phyloP scores from a whole-genome alignment of 768 basidiomycete species.

The Thelephora aurantiotincta region DNA sequence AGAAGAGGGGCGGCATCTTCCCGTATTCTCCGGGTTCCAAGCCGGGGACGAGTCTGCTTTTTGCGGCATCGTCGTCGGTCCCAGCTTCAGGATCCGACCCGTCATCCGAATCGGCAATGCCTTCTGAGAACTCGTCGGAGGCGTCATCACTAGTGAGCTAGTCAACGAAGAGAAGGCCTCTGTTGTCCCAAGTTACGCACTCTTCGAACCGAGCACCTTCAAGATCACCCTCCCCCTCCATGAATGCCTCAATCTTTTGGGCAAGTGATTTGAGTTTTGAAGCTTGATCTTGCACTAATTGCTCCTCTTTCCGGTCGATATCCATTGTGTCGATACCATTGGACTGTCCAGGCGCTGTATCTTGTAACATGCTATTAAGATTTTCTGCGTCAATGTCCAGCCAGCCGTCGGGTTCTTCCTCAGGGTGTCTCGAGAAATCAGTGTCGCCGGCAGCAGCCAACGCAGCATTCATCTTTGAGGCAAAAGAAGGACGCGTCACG shows the following conservation, averaged over 20 bases:
- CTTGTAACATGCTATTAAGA: slow-evolving; percentile 61
- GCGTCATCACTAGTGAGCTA: slow-evolving; percentile 52
- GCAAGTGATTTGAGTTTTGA: slow-evolving; percentile 63
- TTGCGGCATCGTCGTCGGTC: slow-evolving; percentile 30
- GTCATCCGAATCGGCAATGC: slow-evolving; percentile 11
- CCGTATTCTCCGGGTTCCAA: slow-evolving; percentile 82
- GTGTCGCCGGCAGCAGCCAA: slow-evolving; percentile 27
- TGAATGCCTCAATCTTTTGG: slow-evolving; percentile 76
- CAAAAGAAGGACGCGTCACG: slow-evolving; percentile 60
- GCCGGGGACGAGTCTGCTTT: slow-evolving; percentile 72
- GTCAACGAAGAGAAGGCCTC: slow-evolving; percentile 33
- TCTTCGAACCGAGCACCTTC: slow-evolving; percentile 86
- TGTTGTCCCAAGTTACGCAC: slow-evolving; percentile 27
- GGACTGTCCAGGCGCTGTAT: slow-evolving; percentile 12
- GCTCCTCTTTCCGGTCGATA: slow-evolving; percentile 34
- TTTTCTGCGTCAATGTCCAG: slow-evolving; percentile 63
- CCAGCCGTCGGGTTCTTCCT: slow-evolving; percentile 80
- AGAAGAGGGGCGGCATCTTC: slow-evolving; percentile 61
- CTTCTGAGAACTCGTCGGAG: slow-evolving; percentile 16
- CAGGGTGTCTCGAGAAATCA: slow-evolving; percentile 13
- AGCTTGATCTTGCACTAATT: slow-evolving; percentile 50
- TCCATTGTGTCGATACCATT: slow-evolving; percentile 31
- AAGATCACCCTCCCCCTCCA: slow-evolving; percentile 78
- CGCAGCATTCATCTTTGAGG: slow-evolving; percentile 53
- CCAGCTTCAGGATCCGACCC: slow-evolving; percentile 23